Conservation (phyloP, 2,329 filamentous ascomycete genomes). For the Monilinia fructigena region DNA sequence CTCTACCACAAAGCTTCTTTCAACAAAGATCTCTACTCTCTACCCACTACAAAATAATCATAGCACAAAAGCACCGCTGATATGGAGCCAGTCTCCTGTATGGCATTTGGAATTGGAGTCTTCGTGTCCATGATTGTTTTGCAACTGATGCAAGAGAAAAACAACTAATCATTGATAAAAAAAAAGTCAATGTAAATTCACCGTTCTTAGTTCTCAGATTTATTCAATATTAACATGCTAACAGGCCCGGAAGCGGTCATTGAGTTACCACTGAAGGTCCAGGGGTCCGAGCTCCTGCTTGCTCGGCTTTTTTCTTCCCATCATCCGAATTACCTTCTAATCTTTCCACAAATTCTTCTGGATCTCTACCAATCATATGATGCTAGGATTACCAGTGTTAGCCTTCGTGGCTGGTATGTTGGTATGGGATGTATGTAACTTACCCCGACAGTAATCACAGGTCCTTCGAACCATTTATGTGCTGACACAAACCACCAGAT, state of each 20-base stretch:
- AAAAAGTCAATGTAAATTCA: background rate
- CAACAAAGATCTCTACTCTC: background rate
- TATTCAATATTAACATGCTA: background rate
- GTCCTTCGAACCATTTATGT: constrained; percentile 65
- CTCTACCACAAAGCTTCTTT: background rate
- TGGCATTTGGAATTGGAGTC: constrained; percentile 23
- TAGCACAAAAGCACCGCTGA: background rate
- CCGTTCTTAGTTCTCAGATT: background rate
- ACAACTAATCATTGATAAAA: background rate
- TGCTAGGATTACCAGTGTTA: constrained; percentile 31
- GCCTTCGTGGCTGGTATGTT: constrained; percentile 20
- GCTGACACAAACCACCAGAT: constrained; percentile 62
- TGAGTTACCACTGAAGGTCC: background rate
- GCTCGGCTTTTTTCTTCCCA: constrained; percentile 29
- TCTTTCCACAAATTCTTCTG: constrained; percentile 31
- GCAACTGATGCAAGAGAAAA: constrained; percentile 22
- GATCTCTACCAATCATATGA: constrained; percentile 37
- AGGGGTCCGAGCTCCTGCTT: constrained; percentile 4
- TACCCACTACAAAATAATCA: background rate
- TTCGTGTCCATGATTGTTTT: constrained; percentile 21
- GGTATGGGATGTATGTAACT: constrained; percentile 18
- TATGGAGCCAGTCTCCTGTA: constrained; percentile 24
- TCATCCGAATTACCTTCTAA: constrained; percentile 32
- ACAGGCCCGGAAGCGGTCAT: constrained; percentile 5
- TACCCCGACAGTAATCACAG: constrained; percentile 59